Evolutionary conservation across 2,329 filamentous ascomycete genomes (phyloP).

Genomic region (Leptosphaerulina australis): DNA sequence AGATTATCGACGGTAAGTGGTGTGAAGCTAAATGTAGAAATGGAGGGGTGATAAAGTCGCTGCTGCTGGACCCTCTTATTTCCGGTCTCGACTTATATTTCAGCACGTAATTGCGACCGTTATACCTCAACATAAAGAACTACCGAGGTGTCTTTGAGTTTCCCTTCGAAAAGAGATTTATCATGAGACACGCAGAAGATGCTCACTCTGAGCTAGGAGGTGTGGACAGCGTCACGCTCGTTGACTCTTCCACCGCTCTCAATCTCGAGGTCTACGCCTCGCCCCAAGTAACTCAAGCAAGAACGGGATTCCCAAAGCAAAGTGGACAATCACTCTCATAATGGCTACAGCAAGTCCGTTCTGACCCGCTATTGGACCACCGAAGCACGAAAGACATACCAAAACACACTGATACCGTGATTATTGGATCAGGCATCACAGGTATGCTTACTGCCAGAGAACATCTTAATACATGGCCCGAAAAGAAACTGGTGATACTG

Average conservation of each 20-base stretch:
- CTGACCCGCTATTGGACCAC: conserved; percentile 33
- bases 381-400: conserved; percentile 42
- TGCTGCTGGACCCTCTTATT: not conserved
- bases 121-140: not conserved
- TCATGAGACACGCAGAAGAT: conserved; percentile 20
- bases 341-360: conserved; percentile 39
- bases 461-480: conserved; percentile 29
- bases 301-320: conserved; percentile 34
- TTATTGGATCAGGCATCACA: conserved; percentile 45
- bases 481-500: conserved; percentile 26
- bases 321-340: conserved; percentile 35
- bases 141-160: not conserved
- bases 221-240: conserved; percentile 13
- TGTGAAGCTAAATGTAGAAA: not conserved
- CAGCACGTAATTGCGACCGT: conserved; percentile 9
- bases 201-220: conserved; percentile 7
- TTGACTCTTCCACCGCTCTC: conserved; percentile 19
- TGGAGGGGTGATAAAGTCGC: not conserved
- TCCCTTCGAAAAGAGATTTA: not conserved
- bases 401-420: conserved; percentile 37
- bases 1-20: no score
- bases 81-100: conserved; percentile 1
- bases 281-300: conserved; percentile 3
- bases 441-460: conserved; percentile 31
- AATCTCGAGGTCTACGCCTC: conserved; percentile 31